Base-by-base conservation (phyloP, 192 early-diverging fungal genomes). In the Coemansia sp. region DNA sequence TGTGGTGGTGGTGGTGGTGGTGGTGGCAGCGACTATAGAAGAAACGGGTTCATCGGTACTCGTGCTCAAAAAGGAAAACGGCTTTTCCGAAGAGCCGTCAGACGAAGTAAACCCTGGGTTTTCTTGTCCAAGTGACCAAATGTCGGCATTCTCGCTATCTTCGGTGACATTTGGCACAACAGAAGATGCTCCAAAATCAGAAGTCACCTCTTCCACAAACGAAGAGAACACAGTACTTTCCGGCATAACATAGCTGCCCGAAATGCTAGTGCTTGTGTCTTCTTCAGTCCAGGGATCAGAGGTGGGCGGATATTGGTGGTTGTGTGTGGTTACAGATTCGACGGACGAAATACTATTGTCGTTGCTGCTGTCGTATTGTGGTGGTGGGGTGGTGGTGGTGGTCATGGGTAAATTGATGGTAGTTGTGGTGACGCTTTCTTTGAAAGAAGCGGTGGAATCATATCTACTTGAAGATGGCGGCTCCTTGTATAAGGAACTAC, bases 21-120 rank as follows among this genome's bases (percentile, higher is more conserved):
- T 35, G 56, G 43, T 51, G 57, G 46, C 34, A 38, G 63, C 64
- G 45, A 44, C 24, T 39, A 43, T 64, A 39, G 65, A 62, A 46
- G 51, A 48, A 60, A 66, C 68, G 68, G 58, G 66, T 72, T 71
- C 38, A 34, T 41, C 34, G 30, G 2, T 63, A 61, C 34, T 36
- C 15, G 57, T 36, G 39, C n/a, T 35, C 33, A 60, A 35, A 8
- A 15, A 51, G 12, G 55, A 18, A 11, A 39, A 35, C 14, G 55
- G 44, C 49, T 44, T 3, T 57, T 43, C 56, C 14, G 14, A 15
- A n/a, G 53, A 41, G 24, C 43, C 52, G 38, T 49, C 24, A 16
- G 35, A 24, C 9, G 26, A 16, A 18, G 55, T 53, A 52, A 34
- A 36, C 6, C 33, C 8, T 23, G 35, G 18, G 66, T 20, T 55